Evolutionary conservation across 2,329 filamentous ascomycete genomes (phyloP), one percentile per base, ranked within the genome.

Genomic region (Chaetomium olivaceum): DNA sequence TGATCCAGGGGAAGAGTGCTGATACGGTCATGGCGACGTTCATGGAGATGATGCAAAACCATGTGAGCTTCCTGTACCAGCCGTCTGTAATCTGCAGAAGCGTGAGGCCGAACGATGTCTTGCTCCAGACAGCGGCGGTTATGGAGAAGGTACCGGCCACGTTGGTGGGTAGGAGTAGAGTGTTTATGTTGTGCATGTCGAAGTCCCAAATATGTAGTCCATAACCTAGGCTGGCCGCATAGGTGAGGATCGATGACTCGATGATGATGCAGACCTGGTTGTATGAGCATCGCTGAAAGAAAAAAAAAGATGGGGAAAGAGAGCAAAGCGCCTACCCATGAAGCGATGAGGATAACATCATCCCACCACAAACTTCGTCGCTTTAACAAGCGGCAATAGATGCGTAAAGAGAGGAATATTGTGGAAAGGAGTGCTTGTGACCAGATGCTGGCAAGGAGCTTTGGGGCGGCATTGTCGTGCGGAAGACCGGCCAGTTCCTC

Each of bases 41-140:
- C 63, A 76, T 71, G 8, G 70, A 72, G 12, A 74, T 50, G 58
- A 76, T 75, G 62, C 75, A 68, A 65, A 74, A 73, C 77, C 76
- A 77, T 21, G 77, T 62, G 33, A 70, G 25, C 25, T 48, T 66
- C 36, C 71, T 72, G 33, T 72, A 63, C 70, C 73, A 71, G 21
- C 73, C 70, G 25, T 65, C 67, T 11, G 74, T 73, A 54, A 78
- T 73, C 2, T 76, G 75, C 29, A 79, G 71, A 25, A 79, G 71
- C 3, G 76, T 78, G 36, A 77, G 65, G 16, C 75, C 77, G 62
- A 79, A 78, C 0, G 77, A 78, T 1, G 76, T 78, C 71, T 80
- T 80, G 70, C 74, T 75, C 71, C 73, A 74, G 1, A 74, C 71
- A 12, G 77, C 73, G 2, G 72, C 76, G 16, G 73, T 63, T 56